phyloP scores from a whole-genome alignment of 441 rosid species.

The Erodium texanum region DNA sequence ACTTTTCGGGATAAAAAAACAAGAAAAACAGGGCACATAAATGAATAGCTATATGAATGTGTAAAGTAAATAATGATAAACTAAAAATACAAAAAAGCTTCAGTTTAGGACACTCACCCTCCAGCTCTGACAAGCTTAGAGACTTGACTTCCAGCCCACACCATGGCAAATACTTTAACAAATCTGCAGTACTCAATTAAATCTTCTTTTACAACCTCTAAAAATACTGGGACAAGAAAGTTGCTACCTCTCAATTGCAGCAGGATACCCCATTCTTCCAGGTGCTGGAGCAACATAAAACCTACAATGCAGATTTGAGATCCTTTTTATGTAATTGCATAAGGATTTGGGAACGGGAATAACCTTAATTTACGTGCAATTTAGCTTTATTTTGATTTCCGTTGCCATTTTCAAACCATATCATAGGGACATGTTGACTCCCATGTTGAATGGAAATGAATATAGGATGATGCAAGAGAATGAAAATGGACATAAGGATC shows the following conservation, averaged over 20 bases:
- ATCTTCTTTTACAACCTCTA: slow-evolving; percentile 6
- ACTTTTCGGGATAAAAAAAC: neutral
- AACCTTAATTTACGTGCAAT: too few relatives aligned
- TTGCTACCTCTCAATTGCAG: slow-evolving; percentile 67
- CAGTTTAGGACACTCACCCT: slow-evolving; percentile 50
- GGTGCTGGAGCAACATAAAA: slow-evolving; percentile 82
- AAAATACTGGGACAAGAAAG: slow-evolving; percentile 7
- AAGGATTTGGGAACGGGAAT: neutral
- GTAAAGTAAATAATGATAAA: neutral
- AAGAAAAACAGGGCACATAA: neutral
- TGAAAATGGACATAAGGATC: neutral
- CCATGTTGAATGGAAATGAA: neutral
- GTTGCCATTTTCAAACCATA: neutral
- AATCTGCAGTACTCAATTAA: slow-evolving; percentile 41
- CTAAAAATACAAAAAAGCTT: neutral
- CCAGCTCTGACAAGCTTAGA: slow-evolving; percentile 80
- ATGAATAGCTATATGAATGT: neutral
- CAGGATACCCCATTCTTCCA: slow-evolving; percentile 68
- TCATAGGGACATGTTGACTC: neutral
- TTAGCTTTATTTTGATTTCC: neutral
- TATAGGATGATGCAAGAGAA: neutral
- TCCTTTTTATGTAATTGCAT: neutral
- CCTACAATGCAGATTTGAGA: slow-evolving; percentile 34
- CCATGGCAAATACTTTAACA: slow-evolving; percentile 89
- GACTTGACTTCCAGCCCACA: slow-evolving; percentile 97